A percentile compares a stretch with the other conserved stretches of the same genome.
phyloP scores from a whole-genome alignment of 495 filamentous ascomycete genomes.

The Penicillium verhagenii region DNA sequence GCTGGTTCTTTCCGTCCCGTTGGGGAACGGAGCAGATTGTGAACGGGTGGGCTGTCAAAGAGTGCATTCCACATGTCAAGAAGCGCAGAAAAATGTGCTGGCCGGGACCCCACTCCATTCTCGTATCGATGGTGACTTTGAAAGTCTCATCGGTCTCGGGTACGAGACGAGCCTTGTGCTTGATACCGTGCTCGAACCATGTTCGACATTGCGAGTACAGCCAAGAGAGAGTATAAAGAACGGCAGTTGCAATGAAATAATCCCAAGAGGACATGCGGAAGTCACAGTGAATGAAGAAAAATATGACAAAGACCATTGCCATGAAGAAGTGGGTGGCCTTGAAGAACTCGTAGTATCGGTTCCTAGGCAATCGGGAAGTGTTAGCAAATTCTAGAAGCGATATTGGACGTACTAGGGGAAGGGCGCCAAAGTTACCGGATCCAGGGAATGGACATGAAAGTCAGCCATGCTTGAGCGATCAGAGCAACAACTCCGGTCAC shows the following conservation, averaged over 20 bases:
- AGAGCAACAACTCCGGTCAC: slow-evolving; percentile 57
- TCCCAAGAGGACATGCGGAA: slow-evolving; percentile 54
- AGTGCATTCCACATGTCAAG: slow-evolving; percentile 27
- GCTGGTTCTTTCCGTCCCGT: slow-evolving; percentile 11
- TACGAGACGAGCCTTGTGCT: slow-evolving; percentile 39
- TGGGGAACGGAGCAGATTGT: slow-evolving; percentile 43
- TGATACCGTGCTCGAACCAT: slow-evolving; percentile 40
- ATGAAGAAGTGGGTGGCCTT: slow-evolving; percentile 54
- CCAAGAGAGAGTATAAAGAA: slow-evolving; percentile 43
- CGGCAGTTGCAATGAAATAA: slow-evolving; percentile 53
- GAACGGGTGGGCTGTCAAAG: slow-evolving; percentile 43
- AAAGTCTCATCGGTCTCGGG: slow-evolving; percentile 36
- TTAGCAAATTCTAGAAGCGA: background rate
- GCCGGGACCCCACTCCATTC: slow-evolving; percentile 37
- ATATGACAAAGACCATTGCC: slow-evolving; percentile 52
- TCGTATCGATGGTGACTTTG: slow-evolving; percentile 41
- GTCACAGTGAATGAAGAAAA: slow-evolving; percentile 61
- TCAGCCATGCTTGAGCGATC: slow-evolving; percentile 55
- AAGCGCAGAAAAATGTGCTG: slow-evolving; percentile 49
- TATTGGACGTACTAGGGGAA: too few relatives aligned
- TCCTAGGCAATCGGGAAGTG: slow-evolving; percentile 26
- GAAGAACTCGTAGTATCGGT: slow-evolving; percentile 60
- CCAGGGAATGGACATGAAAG: slow-evolving; percentile 47
- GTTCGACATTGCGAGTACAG: slow-evolving; percentile 43
- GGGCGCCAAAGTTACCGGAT: slow-evolving; percentile 39